Evolutionary conservation across 495 filamentous ascomycete genomes (phyloP).

Genomic region (Penicillium bovifimosum): DNA sequence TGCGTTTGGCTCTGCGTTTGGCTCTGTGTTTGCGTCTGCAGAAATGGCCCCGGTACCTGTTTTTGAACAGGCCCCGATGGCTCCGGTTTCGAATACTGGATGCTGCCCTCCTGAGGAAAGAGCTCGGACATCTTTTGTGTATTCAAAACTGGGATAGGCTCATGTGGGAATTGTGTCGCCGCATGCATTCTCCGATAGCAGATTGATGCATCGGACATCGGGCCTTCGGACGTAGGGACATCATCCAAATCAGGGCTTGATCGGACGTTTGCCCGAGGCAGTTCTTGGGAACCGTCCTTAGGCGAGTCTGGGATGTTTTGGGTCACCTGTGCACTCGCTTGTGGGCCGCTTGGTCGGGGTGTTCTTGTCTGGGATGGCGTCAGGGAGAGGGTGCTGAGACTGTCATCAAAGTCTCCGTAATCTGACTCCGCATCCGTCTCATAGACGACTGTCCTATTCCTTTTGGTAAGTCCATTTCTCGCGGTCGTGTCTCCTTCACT

Average conservation of each 20-base stretch:
- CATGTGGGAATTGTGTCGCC: slow-evolving; percentile 41
- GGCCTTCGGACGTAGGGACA: slow-evolving; percentile 21
- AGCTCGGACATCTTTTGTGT: slow-evolving; percentile 41
- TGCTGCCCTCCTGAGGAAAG: slow-evolving; percentile 32
- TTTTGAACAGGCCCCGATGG: background rate
- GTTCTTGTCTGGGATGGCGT: slow-evolving; percentile 10
- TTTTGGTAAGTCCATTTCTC: slow-evolving; percentile 5
- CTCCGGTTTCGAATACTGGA: slow-evolving; percentile 10
- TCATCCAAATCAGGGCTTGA: slow-evolving; percentile 3
- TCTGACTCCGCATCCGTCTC: slow-evolving; percentile 43
- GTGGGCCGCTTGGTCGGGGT: background rate
- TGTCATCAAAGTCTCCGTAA: slow-evolving; percentile 27
- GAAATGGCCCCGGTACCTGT: slow-evolving; percentile 6
- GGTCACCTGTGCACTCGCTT: background rate
- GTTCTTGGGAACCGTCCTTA: slow-evolving; percentile 32
- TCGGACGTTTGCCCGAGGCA: slow-evolving; percentile 25
- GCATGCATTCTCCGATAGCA: slow-evolving; percentile 37
- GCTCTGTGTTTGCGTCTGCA: slow-evolving; percentile 22
- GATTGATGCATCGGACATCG: slow-evolving; percentile 37
- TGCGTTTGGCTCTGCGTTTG: slow-evolving; percentile 32
- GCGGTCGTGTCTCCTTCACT: background rate
- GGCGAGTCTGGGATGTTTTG: slow-evolving; percentile 11
- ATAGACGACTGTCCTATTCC: slow-evolving; percentile 36
- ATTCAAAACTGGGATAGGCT: slow-evolving; percentile 38
- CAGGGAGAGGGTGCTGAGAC: slow-evolving; percentile 2